These are phyloP conservation scores for Blastobotrys americana DNA, from an alignment of 805 yeast genomes.

Conservation along the genomic window DNA sequence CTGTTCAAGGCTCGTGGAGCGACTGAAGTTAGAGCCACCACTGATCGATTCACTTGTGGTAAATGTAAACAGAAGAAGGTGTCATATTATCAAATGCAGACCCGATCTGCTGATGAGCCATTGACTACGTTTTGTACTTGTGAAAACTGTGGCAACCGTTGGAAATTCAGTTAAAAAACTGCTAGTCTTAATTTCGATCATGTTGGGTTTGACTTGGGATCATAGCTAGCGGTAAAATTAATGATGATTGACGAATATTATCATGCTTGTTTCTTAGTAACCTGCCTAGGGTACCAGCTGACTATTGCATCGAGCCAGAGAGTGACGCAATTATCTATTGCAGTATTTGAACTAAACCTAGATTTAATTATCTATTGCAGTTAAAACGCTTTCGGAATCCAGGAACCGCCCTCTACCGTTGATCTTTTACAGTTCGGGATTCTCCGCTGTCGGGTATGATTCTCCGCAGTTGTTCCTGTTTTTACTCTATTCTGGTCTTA, in stretches of 20 bases:
- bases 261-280: not conserved
- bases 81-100: slow-evolving; percentile 94
- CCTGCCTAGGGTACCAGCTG: not conserved
- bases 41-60: slow-evolving; percentile 95
- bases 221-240: too few species aligned
- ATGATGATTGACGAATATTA: not conserved
- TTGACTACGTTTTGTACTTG: slow-evolving; percentile 97
- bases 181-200: too few species aligned
- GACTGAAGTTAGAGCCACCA: slow-evolving; percentile 87
- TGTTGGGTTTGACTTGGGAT: too few species aligned
- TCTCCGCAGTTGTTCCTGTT: too few species aligned
- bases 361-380: too few species aligned
- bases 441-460: too few species aligned
- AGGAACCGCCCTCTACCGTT: too few species aligned
- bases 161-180: slow-evolving; percentile 94
- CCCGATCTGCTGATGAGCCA: slow-evolving; percentile 98
- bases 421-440: too few species aligned
- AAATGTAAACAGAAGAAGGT: slow-evolving; percentile 97
- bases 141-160: slow-evolving; percentile 93
- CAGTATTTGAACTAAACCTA: too few species aligned
- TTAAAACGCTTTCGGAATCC: too few species aligned
- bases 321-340: not conserved
- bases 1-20: slow-evolving; percentile 97
- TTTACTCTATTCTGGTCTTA: too few species aligned
- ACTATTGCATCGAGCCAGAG: not conserved